phyloP scores from a whole-genome alignment of 805 yeast species.

The Candida jianshihensis region DNA sequence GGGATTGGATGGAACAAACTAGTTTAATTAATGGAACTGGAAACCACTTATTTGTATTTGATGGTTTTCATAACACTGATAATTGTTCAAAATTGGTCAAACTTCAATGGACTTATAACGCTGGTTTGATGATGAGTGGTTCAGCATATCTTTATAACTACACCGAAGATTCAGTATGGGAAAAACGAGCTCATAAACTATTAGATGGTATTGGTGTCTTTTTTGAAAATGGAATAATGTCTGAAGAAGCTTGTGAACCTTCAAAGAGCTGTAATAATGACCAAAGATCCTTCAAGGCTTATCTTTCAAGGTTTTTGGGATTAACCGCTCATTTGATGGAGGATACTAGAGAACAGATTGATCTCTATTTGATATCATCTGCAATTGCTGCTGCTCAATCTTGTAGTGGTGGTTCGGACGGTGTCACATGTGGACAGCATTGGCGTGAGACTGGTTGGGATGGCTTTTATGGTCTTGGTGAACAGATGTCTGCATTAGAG shows the following conservation, averaged over 20 bases:
- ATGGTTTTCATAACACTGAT: conserved; percentile 53
- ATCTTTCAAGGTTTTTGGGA: conserved; percentile 67
- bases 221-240: conserved; percentile 52
- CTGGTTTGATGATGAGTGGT: conserved; percentile 73
- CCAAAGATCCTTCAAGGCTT: conserved; percentile 90
- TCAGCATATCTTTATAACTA: conserved; percentile 73
- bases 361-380: conserved; percentile 34
- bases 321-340: conserved; percentile 70
- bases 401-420: conserved; percentile 84
- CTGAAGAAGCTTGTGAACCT: conserved; percentile 80
- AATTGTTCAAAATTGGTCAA: conserved; percentile 57
- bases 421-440: conserved; percentile 80
- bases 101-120: conserved; percentile 82
- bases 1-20: conserved; percentile 69
- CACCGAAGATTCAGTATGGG: conserved; percentile 66
- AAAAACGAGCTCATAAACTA: conserved; percentile 46
- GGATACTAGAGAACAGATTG: conserved; percentile 27
- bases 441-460: conserved; percentile 75
- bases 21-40: conserved; percentile 28
- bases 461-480: conserved; percentile 75
- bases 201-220: conserved; percentile 50
- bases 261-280: conserved; percentile 63
- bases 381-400: conserved; percentile 72
- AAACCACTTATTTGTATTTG: conserved; percentile 39
- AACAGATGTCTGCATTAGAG: conserved; percentile 84